A percentile compares a stretch with the other conserved stretches of the same genome.
These are phyloP conservation scores for Plenodomus lindquistii DNA, from an alignment of 2,329 filamentous ascomycete genomes.

Conservation along the genomic window DNA sequence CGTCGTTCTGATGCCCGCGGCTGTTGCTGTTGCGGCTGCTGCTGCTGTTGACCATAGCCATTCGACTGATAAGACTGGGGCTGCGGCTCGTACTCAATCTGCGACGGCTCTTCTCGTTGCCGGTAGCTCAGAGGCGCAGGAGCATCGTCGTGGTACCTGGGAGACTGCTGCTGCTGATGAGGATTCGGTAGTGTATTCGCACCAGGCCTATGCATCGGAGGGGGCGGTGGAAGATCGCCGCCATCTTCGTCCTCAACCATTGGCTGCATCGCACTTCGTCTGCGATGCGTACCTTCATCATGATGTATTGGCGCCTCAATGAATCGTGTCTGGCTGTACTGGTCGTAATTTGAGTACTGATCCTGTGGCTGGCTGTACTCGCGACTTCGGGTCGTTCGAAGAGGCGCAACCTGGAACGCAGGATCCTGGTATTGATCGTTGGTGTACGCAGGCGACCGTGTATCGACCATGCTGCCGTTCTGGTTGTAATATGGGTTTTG, in stretches of 20 bases:
- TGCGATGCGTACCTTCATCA: slow-evolving; percentile 54
- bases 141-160: slow-evolving; percentile 32
- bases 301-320: slow-evolving; percentile 24
- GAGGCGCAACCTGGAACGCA: slow-evolving; percentile 39
- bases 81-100: slow-evolving; percentile 25
- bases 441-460: slow-evolving; percentile 17
- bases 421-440: slow-evolving; percentile 35
- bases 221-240: slow-evolving; percentile 47
- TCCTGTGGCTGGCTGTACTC: slow-evolving; percentile 27
- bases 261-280: slow-evolving; percentile 59
- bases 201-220: slow-evolving; percentile 44
- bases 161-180: slow-evolving; percentile 19
- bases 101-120: slow-evolving; percentile 31
- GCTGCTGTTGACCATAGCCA: slow-evolving; percentile 27
- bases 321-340: slow-evolving; percentile 40
- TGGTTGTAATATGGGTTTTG: slow-evolving; percentile 16
- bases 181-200: slow-evolving; percentile 35
- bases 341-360: slow-evolving; percentile 28
- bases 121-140: slow-evolving; percentile 42
- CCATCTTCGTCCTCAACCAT: slow-evolving; percentile 65
- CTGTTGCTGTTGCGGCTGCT: slow-evolving; percentile 14
- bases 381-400: slow-evolving; percentile 34
- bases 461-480: slow-evolving; percentile 18
- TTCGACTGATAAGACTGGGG: slow-evolving; percentile 29
- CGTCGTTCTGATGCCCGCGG: slow-evolving; percentile 27